These are phyloP conservation scores for Diaporthe citriasiana DNA, from an alignment of 2,329 filamentous ascomycete genomes.

Conservation along the genomic window DNA sequence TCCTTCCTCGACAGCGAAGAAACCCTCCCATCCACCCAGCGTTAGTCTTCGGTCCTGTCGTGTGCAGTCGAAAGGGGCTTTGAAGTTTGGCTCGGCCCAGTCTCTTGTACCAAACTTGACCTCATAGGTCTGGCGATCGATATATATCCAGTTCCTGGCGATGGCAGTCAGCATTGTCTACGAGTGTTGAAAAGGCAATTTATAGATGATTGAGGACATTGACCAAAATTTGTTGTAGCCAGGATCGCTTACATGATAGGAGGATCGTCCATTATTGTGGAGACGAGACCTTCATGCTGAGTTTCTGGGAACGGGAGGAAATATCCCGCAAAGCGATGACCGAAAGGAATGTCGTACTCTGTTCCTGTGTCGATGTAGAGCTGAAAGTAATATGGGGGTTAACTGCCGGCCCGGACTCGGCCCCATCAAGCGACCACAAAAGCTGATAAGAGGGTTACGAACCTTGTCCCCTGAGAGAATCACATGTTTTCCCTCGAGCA, in stretches of 20 bases:
- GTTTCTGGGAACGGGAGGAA: conserved; percentile 70
- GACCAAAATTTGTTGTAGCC: too few species aligned
- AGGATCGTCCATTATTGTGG: conserved; percentile 63
- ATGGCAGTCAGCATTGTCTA: neutral
- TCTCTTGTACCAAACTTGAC: conserved; percentile 61
- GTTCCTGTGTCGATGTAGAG: conserved; percentile 62
- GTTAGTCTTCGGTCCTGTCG: conserved; percentile 65
- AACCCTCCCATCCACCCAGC: conserved; percentile 64
- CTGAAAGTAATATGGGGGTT: conserved; percentile 45
- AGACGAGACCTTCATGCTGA: conserved; percentile 61
- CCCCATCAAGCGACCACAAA: neutral
- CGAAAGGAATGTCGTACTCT: conserved; percentile 49
- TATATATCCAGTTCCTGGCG: conserved; percentile 61
- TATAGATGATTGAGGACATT: neutral
- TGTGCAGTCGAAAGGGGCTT: conserved; percentile 66
- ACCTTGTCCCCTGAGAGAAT: conserved; percentile 61
- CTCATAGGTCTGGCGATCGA: conserved; percentile 61
- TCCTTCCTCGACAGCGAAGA: conserved; percentile 61
- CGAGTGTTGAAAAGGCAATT: neutral
- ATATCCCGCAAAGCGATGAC: conserved; percentile 70
- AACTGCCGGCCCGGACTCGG: conserved; percentile 8
- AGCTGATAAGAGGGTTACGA: conserved; percentile 17
- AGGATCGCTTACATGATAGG: conserved; percentile 54
- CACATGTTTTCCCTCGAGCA: conserved; percentile 60
- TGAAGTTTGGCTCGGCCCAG: conserved; percentile 59